phyloP scores from a whole-genome alignment of 805 yeast genomes.

The Metschnikowia orientalis region DNA sequence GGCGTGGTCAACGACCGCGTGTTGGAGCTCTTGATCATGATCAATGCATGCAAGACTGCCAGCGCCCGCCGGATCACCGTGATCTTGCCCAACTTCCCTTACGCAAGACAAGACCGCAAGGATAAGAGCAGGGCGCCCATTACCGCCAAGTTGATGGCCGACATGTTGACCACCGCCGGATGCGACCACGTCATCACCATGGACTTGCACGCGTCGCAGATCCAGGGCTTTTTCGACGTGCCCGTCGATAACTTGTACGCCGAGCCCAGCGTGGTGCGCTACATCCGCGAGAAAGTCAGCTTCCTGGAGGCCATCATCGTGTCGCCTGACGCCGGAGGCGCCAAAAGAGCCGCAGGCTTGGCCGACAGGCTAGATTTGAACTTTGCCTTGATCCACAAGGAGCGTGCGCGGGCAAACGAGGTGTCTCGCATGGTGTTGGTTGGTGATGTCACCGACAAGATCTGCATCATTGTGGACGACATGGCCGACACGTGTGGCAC shows the following conservation, averaged over 20 bases:
- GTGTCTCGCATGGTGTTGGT: slow-evolving; percentile 81
- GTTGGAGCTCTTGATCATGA: slow-evolving; percentile 70
- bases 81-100: slow-evolving; percentile 77
- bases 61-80: slow-evolving; percentile 81
- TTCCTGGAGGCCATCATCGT: slow-evolving; percentile 64
- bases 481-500: slow-evolving; percentile 93
- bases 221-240: slow-evolving; percentile 78
- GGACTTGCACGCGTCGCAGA: slow-evolving; percentile 87
- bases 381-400: slow-evolving; percentile 82
- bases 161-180: slow-evolving; percentile 77
- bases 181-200: slow-evolving; percentile 83
- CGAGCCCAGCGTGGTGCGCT: slow-evolving; percentile 75
- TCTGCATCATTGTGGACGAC: slow-evolving; percentile 77
- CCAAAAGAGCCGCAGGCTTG: slow-evolving; percentile 80
- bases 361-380: slow-evolving; percentile 77
- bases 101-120: slow-evolving; percentile 86
- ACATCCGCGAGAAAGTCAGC: slow-evolving; percentile 59
- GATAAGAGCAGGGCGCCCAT: slow-evolving; percentile 84
- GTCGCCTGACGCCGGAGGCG: slow-evolving; percentile 90
- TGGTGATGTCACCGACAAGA: slow-evolving; percentile 74
- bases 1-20: slow-evolving; percentile 72
- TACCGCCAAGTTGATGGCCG: slow-evolving; percentile 81
- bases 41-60: slow-evolving; percentile 78
- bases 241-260: slow-evolving; percentile 85
- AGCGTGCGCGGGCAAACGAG: slow-evolving; percentile 78